Evolutionary conservation across 371 early-diverging fungal species (phyloP), one percentile per base, ranked within the genome.

Genomic region (Parasitella parasitica): DNA sequence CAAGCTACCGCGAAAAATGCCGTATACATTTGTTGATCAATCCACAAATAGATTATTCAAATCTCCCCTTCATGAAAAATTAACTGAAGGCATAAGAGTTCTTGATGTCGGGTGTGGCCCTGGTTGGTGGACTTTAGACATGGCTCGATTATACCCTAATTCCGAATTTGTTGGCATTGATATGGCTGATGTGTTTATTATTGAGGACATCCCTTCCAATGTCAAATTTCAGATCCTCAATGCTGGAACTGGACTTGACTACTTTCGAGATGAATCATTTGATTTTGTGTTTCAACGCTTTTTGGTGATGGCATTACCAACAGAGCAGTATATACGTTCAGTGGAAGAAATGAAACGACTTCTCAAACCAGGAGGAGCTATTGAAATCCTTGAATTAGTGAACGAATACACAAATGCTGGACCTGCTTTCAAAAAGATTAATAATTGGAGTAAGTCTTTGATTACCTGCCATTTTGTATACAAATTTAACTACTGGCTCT

Each of bases 61-160:
- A 16, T 74, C 75, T 3, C 70, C 73, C 34, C 56, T 81, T 6
- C 76, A 81, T 38, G 77, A 81, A 3, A 60, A 68, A 27, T 39
- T 81, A n/a, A 36, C 48, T 15, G 48, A 68, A 52, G 78, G 78
- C 12, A 72, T 73, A 22, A 65, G 70, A 18, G 77, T 78, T 0
- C 63, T 81, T 15, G 81, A 81, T 24, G 69, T 78, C 26, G 81
- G 81, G 3, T 80, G 80, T 67, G 80, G 80, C 2, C 80, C 80
- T 46, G 80, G 77, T 11, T 75, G 69, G 69, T 80, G 80, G 80
- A 70, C 73, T n/a, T 9, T 69, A 49, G 81, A 81, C 30, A 81
- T 81, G 81, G 81, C 78, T 4, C 46, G 48, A 11, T 24, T 65
- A 6, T 78, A 81, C 50, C 81, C 81, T 4, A 73, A 71, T 15